These are phyloP conservation scores for Phoma sp. DNA, from an alignment of 2,329 filamentous ascomycete genomes.

Conservation along the genomic window DNA sequence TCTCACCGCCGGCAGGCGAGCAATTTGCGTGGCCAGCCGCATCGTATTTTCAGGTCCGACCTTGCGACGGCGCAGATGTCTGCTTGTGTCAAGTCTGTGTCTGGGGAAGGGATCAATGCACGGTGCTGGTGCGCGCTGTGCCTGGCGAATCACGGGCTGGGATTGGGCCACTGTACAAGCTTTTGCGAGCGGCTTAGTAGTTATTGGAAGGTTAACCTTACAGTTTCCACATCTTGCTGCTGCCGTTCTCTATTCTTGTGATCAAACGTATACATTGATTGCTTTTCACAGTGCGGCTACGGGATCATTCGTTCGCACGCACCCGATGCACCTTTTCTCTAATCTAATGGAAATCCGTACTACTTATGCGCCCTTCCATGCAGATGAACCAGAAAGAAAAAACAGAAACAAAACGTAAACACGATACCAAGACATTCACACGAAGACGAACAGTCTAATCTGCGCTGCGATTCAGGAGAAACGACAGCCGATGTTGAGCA, in stretches of 20 bases:
- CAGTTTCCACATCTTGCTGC: background rate
- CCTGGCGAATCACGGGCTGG: conserved; percentile 2
- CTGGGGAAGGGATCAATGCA: conserved; percentile 6
- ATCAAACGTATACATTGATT: conserved; percentile 23
- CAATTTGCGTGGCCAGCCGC: conserved; percentile 8
- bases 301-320: conserved; percentile 1
- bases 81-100: background rate
- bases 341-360: conserved; percentile 9
- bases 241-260: background rate
- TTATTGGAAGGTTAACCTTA: too few species aligned
- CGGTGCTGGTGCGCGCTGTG: conserved; percentile 4
- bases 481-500: conserved; percentile 27
- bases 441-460: conserved; percentile 29
- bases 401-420: background rate
- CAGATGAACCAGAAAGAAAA: conserved; percentile 11
- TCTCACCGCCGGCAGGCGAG: conserved; percentile 13
- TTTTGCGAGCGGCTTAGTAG: background rate
- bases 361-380: conserved; percentile 16
- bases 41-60: conserved; percentile 2
- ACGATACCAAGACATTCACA: conserved; percentile 17
- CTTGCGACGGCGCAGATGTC: background rate
- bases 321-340: conserved; percentile 19
- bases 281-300: conserved; percentile 18
- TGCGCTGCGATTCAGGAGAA: conserved; percentile 23
- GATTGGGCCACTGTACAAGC: conserved; percentile 1